Percentiles rank a stretch among this genome's conserved stretches.
phyloP scores from a whole-genome alignment of 768 basidiomycete genomes.

The Russula sp. region DNA sequence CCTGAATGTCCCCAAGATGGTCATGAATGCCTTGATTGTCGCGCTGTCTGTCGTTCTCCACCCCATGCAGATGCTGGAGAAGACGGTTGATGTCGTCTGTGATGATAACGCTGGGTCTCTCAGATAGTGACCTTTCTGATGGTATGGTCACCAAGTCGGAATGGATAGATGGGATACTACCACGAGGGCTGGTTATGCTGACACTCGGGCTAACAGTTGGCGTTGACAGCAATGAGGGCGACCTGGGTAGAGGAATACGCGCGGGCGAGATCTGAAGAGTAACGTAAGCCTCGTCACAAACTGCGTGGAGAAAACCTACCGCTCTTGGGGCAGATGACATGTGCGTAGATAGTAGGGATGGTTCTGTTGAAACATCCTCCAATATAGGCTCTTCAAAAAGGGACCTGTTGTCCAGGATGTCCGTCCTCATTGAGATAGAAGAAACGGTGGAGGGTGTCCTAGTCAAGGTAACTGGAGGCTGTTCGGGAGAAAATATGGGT shows the following conservation, averaged over 20 bases:
- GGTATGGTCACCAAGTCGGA: conserved; percentile 39
- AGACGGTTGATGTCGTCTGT: conserved; percentile 48
- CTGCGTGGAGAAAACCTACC: conserved; percentile 22
- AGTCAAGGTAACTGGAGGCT: conserved; percentile 26
- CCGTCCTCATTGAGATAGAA: conserved; percentile 27
- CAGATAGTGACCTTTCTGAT: conserved; percentile 29
- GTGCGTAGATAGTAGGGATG: conserved; percentile 47
- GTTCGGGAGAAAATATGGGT: conserved; percentile 15
- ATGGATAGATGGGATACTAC: conserved; percentile 42
- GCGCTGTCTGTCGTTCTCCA: conserved; percentile 54
- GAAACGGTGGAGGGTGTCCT: conserved; percentile 30
- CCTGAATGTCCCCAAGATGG: conserved; percentile 61
- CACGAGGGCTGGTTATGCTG: conserved; percentile 43
- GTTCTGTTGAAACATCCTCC: conserved; percentile 44
- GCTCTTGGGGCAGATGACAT: conserved; percentile 24
- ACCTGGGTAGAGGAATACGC: conserved; percentile 28
- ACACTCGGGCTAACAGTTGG: conserved; percentile 40
- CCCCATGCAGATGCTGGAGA: conserved; percentile 50
- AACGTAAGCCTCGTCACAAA: conserved; percentile 9
- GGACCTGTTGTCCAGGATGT: conserved; percentile 26
- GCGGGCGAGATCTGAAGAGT: conserved; percentile 27
- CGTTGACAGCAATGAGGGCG: conserved; percentile 30
- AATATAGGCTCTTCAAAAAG: conserved; percentile 22
- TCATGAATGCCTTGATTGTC: conserved; percentile 59
- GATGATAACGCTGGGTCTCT: conserved; percentile 35